Evolutionary conservation across 2,329 filamentous ascomycete genomes (phyloP).

Genomic region (Penicillium capsulatum): DNA sequence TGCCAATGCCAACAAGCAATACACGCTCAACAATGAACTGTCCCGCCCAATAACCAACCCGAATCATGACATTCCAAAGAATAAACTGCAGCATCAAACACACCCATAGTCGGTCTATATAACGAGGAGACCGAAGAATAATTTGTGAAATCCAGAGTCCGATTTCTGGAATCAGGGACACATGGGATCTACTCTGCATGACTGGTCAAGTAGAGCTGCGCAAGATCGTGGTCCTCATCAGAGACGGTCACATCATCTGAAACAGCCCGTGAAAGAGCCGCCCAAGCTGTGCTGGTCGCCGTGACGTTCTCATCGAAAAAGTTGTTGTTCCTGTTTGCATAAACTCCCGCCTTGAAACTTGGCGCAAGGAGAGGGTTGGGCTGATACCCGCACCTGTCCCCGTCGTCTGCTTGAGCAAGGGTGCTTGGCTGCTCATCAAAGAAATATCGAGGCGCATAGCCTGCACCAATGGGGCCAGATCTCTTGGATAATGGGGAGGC

Average conservation of each 20-base stretch:
- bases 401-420: conserved; percentile 24
- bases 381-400: conserved; percentile 26
- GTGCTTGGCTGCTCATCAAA: conserved; percentile 21
- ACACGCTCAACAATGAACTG: too few species aligned
- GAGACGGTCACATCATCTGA: conserved; percentile 36
- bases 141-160: too few species aligned
- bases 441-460: conserved; percentile 25
- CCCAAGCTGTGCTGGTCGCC: conserved; percentile 14
- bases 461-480: conserved; percentile 13
- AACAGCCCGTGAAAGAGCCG: conserved; percentile 11
- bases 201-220: conserved; percentile 31
- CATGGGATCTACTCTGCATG: conserved; percentile 18
- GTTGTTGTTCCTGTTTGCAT: conserved; percentile 16
- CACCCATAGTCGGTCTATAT: too few species aligned
- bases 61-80: too few species aligned
- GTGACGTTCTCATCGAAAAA: conserved; percentile 17
- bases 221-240: conserved; percentile 33
- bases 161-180: too few species aligned
- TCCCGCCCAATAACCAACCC: too few species aligned
- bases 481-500: conserved; percentile 23
- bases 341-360: conserved; percentile 15
- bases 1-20: too few species aligned
- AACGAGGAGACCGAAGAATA: too few species aligned
- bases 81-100: too few species aligned
- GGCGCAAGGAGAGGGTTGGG: conserved; percentile 35